Base-by-base conservation (phyloP, 2,329 filamentous ascomycete genomes). In the Nigrospora sphaerica region DNA sequence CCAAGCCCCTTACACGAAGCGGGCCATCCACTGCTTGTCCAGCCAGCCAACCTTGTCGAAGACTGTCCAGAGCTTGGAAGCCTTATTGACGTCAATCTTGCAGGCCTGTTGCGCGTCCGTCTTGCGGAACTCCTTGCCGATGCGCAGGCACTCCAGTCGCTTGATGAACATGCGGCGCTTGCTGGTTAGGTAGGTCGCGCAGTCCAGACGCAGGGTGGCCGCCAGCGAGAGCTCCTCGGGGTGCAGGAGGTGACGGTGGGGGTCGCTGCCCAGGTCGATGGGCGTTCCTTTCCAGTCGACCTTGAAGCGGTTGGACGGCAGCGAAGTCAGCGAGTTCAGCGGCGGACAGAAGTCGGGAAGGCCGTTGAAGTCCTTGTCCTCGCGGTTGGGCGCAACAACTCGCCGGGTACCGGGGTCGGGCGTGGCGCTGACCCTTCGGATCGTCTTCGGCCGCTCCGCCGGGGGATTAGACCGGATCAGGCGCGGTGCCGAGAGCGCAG, bases 81-180 rank as follows among this genome's bases (percentile, higher is more conserved):
- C 89, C 73, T 96, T 97, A 74, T 96, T 96, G 63, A 97, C 92
- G 59, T 97, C 92, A 53, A 96, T 95, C 72, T 95, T 95, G 77
- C 89, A 95, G n/a, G 88, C 89, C 64, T 95, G 88, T 65, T 97
- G 92, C 6, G 90, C 89, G 62, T 95, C 88, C 1, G 92, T 97
- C 77, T 95, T 95, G 63, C 88, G 84, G 65, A 95, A 96, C 59
- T 91, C 86, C 66, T 95, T 93, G 61, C 78, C 78, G 33, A 80
- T 81, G 46, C 72, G 69, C 2, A 83, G 78, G 49, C 78, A 80
- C 43, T 85, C 79, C 32, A 92, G 77, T 36, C 88, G 81, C 42
- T 82, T 81, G 46, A 85, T 74, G 64, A 97, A 97, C 60, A 97
- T 92, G 49, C 90, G 85, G 48, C 92, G 84, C 75, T 96, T 97